Evolutionary conservation across 2,329 filamentous ascomycete species (phyloP), one percentile per base, ranked within the genome.

Genomic region (Lomentospora prolificans): DNA sequence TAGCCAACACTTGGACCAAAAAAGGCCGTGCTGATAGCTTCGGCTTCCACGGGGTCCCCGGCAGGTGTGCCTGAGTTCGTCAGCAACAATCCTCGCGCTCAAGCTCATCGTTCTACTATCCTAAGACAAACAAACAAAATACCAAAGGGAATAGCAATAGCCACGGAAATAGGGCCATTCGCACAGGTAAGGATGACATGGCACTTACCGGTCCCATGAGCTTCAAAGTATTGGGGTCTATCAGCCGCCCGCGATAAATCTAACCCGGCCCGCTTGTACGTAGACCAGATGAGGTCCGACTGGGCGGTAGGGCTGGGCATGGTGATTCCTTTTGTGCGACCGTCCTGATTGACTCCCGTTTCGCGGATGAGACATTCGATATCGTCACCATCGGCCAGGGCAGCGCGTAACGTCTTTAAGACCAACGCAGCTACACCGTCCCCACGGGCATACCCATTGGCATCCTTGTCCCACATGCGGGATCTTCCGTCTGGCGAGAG

Each of bases 381-480:
- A 0, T 65, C 64, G 60, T 79, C 72, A 4, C 69, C 68, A 44
- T 73, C 72, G 3, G 60, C 61, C 3, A 78, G 56, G 2, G 76
- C 76, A 53, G 72, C 66, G 3, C 65, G 63, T 0, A 78, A 60
- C 0, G 62, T 67, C 63, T 78, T 79, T 3, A 79, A 57, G 3
- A 76, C 53, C 3, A 62, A n/a, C 41, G 50, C 14, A n/a, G 53
- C 48, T 46, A 78, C 57, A n/a, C 69, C 65, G 58, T 79, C 74
- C 8, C 74, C 73, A 25, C 75, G 66, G 1, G 66, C 71, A 61
- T 78, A 78, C 3, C 77, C 72, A 59, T 72, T 66, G 1, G 63
- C 68, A 0, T 64, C 60, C 14, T 57, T 51, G 41, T 70, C 67
- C 31, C 67, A 71, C 14, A 63, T 64, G 46, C 61, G 62, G n/a